Conservation (phyloP, 345 rosid species). For the Jatropha curcas region DNA sequence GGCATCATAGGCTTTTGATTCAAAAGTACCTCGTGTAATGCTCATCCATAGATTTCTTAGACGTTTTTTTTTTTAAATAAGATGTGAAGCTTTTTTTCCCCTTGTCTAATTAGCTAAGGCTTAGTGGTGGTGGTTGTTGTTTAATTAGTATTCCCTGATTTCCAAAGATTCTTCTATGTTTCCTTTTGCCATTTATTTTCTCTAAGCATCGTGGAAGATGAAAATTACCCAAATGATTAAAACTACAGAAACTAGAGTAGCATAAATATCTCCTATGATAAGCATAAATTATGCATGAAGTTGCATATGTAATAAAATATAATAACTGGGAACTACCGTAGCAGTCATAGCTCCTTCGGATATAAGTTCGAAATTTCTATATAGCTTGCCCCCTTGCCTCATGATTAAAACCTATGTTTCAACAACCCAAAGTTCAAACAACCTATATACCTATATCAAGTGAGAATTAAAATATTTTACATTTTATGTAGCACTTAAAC, state of each 20-base stretch:
- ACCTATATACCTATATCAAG: not conserved
- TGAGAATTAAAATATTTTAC: not conserved
- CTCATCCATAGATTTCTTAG: not conserved
- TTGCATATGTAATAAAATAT: no score
- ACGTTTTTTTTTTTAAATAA: constrained; percentile 1
- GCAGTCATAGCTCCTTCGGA: not conserved
- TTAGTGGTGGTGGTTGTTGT: no score
- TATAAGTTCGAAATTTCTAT: not conserved
- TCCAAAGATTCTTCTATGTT: not conserved
- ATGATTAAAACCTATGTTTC: not conserved
- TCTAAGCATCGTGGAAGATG: not conserved
- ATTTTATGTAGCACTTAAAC: not conserved
- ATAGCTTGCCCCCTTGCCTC: not conserved
- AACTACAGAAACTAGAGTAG: no score
- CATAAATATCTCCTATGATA: not conserved
- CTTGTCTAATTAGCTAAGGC: no score
- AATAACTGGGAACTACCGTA: no score
- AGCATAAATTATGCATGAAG: no score
- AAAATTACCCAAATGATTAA: not conserved
- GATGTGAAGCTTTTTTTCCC: not conserved
- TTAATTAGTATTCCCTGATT: no score
- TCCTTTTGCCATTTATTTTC: not conserved
- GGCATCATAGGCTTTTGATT: not conserved
- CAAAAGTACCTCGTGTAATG: not conserved
- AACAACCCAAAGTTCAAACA: not conserved